phyloP scores from a whole-genome alignment of 176 grass and related monocot genomes.

The Typha latifolia region DNA sequence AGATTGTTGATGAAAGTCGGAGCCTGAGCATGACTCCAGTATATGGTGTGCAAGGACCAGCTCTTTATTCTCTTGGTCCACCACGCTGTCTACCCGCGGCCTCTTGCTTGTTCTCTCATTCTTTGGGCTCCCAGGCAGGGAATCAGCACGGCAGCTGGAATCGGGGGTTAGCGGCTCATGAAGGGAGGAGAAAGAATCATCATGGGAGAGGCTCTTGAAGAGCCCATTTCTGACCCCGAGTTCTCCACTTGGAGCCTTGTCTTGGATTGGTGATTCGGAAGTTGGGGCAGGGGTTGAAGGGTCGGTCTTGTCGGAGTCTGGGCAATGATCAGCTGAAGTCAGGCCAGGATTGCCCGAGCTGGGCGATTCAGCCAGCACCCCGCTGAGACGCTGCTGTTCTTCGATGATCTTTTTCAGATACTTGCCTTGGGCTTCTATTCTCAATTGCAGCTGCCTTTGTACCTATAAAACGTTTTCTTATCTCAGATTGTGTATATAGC shows the following conservation, averaged over 20 bases:
- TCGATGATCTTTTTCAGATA: conserved; percentile 41
- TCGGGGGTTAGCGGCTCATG: conserved; percentile 15
- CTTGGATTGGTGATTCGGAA: conserved; percentile 16
- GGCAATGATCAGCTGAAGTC: neutral
- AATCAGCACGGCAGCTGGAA: neutral
- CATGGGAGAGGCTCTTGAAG: conserved; percentile 22
- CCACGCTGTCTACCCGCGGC: neutral
- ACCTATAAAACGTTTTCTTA: conserved; percentile 8
- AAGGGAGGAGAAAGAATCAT: conserved; percentile 20
- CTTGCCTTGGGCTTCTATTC: conserved; percentile 42
- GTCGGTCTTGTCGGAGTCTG: conserved; percentile 22
- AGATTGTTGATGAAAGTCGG: neutral
- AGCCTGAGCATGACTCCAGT: neutral
- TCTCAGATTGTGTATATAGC: too few species aligned
- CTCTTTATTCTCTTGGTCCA: neutral
- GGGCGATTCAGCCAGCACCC: conserved; percentile 25
- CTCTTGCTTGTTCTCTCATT: neutral
- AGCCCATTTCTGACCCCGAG: neutral
- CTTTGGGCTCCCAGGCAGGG: neutral
- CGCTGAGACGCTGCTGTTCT: conserved; percentile 25
- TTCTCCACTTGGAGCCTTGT: conserved; percentile 9
- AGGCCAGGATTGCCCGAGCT: neutral
- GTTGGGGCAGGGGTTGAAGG: conserved; percentile 22
- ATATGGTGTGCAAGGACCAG: neutral
- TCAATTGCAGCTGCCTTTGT: conserved; percentile 37